phyloP scores from a whole-genome alignment of 805 yeast species.

The Debaryomyces prosopidis region DNA sequence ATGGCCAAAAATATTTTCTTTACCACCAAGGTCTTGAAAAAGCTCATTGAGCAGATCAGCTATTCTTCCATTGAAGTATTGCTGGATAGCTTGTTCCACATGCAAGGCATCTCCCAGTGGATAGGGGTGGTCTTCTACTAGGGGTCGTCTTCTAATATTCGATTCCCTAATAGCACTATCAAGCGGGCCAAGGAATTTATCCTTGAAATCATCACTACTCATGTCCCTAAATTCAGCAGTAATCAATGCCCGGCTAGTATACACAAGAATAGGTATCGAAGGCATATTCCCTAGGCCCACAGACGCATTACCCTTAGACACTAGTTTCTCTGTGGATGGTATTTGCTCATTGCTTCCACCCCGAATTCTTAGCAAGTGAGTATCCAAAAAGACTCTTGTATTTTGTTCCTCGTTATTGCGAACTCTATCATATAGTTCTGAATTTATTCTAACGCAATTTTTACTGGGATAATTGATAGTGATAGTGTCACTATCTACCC shows the following conservation, averaged over 20 bases:
- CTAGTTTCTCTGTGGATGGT: neutral
- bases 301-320: constrained; percentile 2
- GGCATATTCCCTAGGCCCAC: constrained; percentile 1
- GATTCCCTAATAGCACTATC: neutral
- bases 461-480: neutral
- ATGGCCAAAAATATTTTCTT: neutral
- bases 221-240: constrained; percentile 3
- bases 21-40: neutral
- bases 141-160: neutral
- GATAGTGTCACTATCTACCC: neutral
- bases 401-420: neutral
- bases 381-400: constrained; percentile 3
- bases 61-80: neutral
- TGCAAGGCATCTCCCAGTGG: constrained; percentile 1
- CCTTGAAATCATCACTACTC: constrained; percentile 2
- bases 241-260: neutral
- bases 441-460: neutral
- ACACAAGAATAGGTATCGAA: neutral
- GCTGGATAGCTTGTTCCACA: constrained; percentile 1
- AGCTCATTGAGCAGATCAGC: neutral
- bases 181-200: constrained; percentile 3
- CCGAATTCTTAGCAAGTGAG: neutral
- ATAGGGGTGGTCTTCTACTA: neutral
- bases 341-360: neutral
- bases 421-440: neutral